These are phyloP conservation scores for Ashbya aceris DNA, from an alignment of 1,139 yeast species.

Conservation along the genomic window DNA sequence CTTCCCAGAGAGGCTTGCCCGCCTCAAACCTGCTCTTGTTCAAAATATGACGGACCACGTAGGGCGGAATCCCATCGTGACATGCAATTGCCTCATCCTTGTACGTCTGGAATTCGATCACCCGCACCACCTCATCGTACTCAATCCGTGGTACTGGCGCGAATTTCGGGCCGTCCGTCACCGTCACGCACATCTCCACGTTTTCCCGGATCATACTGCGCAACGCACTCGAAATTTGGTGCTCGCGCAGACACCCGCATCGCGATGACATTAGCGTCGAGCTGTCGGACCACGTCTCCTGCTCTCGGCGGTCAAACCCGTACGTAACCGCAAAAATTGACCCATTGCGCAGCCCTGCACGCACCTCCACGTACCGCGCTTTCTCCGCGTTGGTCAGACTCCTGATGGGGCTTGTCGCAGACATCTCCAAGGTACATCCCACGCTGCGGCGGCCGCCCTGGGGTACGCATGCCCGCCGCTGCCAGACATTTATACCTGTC, in stretches of 20 bases:
- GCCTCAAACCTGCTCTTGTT: conserved; percentile 18
- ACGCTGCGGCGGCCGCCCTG: too few relatives aligned
- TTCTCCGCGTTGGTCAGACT: conserved; percentile 21
- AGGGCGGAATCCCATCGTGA: conserved; percentile 24
- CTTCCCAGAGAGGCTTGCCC: conserved; percentile 24
- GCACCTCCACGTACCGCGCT: conserved; percentile 17
- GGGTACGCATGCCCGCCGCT: too few relatives aligned
- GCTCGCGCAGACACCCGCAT: conserved; percentile 13
- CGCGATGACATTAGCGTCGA: conserved; percentile 17
- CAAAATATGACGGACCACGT: conserved; percentile 22
- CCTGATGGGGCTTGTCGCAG: conserved; percentile 12
- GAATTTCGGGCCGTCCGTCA: conserved; percentile 19
- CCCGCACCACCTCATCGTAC: conserved; percentile 19
- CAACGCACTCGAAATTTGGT: conserved; percentile 17
- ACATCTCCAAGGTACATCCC: not conserved
- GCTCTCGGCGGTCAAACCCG: conserved; percentile 10
- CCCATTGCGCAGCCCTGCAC: conserved; percentile 21
- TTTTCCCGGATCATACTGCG: conserved; percentile 17
- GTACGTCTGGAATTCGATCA: conserved; percentile 17
- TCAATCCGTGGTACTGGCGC: conserved; percentile 15
- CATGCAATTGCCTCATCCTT: conserved; percentile 24
- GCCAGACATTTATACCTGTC: too few relatives aligned
- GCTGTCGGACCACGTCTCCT: conserved; percentile 13
- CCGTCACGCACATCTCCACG: conserved; percentile 20
- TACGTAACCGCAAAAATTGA: conserved; percentile 21